These are phyloP conservation scores for Xylaria acuta DNA, from an alignment of 495 filamentous ascomycete genomes.

Conservation along the genomic window DNA sequence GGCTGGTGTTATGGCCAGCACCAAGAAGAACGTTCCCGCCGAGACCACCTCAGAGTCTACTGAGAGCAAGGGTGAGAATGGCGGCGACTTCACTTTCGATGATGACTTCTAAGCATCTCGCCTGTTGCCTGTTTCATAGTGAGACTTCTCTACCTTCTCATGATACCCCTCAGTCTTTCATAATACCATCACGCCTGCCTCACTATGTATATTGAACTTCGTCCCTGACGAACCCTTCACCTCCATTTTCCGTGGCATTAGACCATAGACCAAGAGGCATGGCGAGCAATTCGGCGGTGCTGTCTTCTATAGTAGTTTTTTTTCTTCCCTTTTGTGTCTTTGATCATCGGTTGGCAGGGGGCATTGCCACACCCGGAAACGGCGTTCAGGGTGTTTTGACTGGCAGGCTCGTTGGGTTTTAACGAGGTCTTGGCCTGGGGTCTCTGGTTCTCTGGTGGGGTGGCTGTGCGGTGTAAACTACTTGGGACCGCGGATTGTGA, in stretches of 20 bases:
- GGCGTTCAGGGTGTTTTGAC: conserved; percentile 1
- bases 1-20: conserved; percentile 95
- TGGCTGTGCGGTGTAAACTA: background rate
- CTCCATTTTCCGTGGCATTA: conserved; percentile 15
- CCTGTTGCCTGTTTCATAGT: conserved; percentile 11
- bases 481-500: background rate
- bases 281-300: conserved; percentile 21
- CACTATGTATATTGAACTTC: conserved; percentile 25
- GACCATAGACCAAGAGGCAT: conserved; percentile 29
- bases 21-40: conserved; percentile 73
- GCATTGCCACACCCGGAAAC: background rate
- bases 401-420: background rate
- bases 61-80: conserved; percentile 67
- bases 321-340: background rate
- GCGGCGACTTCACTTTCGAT: conserved; percentile 87
- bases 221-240: conserved; percentile 3
- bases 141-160: conserved; percentile 21
- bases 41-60: conserved; percentile 51
- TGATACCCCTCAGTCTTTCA: conserved; percentile 36
- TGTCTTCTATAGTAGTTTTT: conserved; percentile 4
- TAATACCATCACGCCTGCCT: background rate
- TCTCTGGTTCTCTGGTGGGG: background rate
- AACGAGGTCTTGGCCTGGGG: background rate
- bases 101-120: conserved; percentile 83
- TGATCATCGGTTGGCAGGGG: background rate